phyloP scores from a whole-genome alignment of 176 grass and related monocot species.

The Aegilops speltoides region DNA sequence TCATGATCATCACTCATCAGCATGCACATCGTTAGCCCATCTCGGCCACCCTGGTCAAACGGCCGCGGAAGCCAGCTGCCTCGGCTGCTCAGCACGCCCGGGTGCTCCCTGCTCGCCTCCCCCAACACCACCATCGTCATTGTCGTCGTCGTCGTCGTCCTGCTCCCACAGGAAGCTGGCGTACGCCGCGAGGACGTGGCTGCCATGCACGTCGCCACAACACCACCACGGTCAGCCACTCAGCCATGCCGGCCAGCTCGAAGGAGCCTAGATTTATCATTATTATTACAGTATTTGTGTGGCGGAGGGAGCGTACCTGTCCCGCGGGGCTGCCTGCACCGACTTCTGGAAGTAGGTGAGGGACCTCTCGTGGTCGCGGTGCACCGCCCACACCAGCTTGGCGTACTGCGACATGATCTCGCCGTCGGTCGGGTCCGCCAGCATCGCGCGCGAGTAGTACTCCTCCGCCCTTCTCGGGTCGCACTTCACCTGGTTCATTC shows the following conservation, averaged over 20 bases:
- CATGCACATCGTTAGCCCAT: neutral
- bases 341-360: conserved; percentile 71
- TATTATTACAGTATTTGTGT: neutral
- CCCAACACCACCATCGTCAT: neutral
- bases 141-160: conserved; percentile 46
- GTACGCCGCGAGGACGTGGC: conserved; percentile 79
- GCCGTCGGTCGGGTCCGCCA: conserved; percentile 68
- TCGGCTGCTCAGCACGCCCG: neutral
- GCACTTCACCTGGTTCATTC: conserved; percentile 48
- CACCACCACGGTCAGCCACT: neutral
- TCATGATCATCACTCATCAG: neutral
- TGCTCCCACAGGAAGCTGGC: conserved; percentile 80
- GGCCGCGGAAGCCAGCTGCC: conserved; percentile 7
- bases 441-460: conserved; percentile 94
- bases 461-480: conserved; percentile 74
- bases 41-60: conserved; percentile 3
- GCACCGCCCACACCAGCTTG: conserved; percentile 73
- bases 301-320: conserved; percentile 26
- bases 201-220: conserved; percentile 14
- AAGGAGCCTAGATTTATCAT: neutral
- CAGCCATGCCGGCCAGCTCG: neutral
- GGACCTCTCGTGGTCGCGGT: conserved; percentile 66
- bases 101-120: conserved; percentile 8
- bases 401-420: conserved; percentile 91
- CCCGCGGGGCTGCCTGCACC: conserved; percentile 53